These are phyloP conservation scores for Acacia pycnantha DNA, from an alignment of 331 rosid species.

Conservation along the genomic window DNA sequence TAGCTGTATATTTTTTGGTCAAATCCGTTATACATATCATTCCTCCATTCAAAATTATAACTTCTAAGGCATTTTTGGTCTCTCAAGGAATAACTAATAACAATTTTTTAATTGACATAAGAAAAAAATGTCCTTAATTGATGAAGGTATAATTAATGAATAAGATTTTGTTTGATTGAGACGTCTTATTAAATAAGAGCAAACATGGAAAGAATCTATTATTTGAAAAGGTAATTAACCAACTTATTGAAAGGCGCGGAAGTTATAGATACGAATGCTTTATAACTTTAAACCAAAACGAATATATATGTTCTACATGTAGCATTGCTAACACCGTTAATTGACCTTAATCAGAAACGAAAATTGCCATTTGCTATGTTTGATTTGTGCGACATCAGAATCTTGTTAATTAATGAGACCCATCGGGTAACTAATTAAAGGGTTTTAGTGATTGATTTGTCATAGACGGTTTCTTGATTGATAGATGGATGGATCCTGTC, in stretches of 20 bases:
- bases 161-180: neutral
- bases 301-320: neutral
- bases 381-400: neutral
- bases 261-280: neutral
- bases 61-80: neutral
- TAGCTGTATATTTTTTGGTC: neutral
- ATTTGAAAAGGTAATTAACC: neutral
- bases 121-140: neutral
- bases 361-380: slow-evolving; percentile 21
- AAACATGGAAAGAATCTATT: neutral
- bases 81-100: too few species aligned
- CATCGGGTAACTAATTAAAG: neutral
- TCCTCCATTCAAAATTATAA: neutral
- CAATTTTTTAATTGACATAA: too few species aligned
- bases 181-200: neutral
- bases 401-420: neutral
- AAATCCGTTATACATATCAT: neutral
- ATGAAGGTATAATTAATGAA: neutral
- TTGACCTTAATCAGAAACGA: neutral
- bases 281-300: neutral
- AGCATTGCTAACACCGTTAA: neutral
- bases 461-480: neutral
- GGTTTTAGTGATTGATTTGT: neutral
- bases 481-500: neutral
- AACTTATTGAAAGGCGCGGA: neutral